These are phyloP conservation scores for Pestalotiopsis sp. DNA, from an alignment of 2,329 filamentous ascomycete species.

Conservation along the genomic window DNA sequence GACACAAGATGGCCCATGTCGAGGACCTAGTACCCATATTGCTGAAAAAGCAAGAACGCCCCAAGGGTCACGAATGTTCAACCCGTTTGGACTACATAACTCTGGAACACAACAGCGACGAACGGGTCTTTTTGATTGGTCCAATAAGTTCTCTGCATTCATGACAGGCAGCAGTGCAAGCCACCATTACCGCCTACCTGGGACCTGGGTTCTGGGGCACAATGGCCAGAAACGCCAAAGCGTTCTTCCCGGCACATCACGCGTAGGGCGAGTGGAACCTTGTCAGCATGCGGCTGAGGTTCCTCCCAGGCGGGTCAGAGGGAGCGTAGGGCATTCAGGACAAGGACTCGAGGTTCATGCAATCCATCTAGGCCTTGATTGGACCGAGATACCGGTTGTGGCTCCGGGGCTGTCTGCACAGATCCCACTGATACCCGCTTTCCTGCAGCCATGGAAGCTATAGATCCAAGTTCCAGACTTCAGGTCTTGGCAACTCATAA, in stretches of 20 bases:
- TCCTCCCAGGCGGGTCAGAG: background rate
- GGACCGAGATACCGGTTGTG: no score
- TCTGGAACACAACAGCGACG: background rate
- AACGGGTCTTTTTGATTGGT: background rate
- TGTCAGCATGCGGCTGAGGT: background rate
- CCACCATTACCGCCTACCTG: background rate
- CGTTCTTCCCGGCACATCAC: background rate
- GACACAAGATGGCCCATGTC: background rate
- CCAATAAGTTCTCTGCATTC: background rate
- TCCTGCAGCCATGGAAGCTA: no score
- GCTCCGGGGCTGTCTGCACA: no score
- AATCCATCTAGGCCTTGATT: background rate
- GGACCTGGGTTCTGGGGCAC: background rate
- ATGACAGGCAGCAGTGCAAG: background rate
- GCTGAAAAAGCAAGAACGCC: background rate
- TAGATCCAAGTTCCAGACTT: no score
- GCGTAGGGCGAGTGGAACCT: background rate
- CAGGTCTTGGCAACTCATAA: no score
- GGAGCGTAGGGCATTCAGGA: background rate
- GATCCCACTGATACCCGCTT: no score
- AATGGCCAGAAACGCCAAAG: background rate
- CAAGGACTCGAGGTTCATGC: background rate
- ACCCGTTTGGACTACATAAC: background rate
- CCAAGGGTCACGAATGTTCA: background rate
- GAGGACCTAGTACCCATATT: background rate